These are phyloP conservation scores for Coprinopsis cinerea DNA, from an alignment of 768 basidiomycete species.

Conservation along the genomic window DNA sequence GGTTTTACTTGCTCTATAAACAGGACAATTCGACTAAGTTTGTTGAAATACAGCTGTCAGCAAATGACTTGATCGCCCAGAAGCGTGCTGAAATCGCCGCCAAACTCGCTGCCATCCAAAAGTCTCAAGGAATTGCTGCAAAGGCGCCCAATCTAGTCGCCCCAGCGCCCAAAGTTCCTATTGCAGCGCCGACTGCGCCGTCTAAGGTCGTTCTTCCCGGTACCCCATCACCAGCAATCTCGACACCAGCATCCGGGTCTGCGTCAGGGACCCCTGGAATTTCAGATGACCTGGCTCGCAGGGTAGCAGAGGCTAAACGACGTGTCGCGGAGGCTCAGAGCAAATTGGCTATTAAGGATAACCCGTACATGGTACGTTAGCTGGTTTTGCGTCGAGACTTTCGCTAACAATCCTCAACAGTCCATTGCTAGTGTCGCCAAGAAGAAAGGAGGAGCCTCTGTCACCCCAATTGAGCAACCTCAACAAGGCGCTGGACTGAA, in stretches of 20 bases:
- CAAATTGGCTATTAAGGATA: constrained; percentile 69
- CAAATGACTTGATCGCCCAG: constrained; percentile 70
- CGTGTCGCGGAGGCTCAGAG: constrained; percentile 80
- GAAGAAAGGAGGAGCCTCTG: constrained; percentile 8
- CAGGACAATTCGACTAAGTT: neutral
- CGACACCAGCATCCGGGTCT: constrained; percentile 31
- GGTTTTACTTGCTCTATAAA: constrained; percentile 21
- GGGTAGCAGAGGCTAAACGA: constrained; percentile 81
- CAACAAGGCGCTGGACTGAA: constrained; percentile 81
- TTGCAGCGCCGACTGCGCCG: constrained; percentile 24
- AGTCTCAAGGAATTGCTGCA: constrained; percentile 14
- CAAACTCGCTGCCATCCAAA: constrained; percentile 74
- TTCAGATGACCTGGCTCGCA: constrained; percentile 59
- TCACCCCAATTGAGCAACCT: constrained; percentile 49
- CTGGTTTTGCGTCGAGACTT: neutral
- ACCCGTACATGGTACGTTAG: constrained; percentile 78
- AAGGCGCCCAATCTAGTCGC: constrained; percentile 27
- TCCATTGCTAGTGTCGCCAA: neutral
- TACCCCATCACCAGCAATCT: constrained; percentile 25
- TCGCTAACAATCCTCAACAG: neutral
- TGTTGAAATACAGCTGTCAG: constrained; percentile 30
- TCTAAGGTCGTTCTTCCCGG: constrained; percentile 28
- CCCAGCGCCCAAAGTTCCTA: constrained; percentile 32
- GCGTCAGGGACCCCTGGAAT: constrained; percentile 32
- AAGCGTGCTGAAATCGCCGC: constrained; percentile 83